These are phyloP conservation scores for Aspergillus alliaceus DNA, from an alignment of 2,329 filamentous ascomycete species.

Conservation along the genomic window DNA sequence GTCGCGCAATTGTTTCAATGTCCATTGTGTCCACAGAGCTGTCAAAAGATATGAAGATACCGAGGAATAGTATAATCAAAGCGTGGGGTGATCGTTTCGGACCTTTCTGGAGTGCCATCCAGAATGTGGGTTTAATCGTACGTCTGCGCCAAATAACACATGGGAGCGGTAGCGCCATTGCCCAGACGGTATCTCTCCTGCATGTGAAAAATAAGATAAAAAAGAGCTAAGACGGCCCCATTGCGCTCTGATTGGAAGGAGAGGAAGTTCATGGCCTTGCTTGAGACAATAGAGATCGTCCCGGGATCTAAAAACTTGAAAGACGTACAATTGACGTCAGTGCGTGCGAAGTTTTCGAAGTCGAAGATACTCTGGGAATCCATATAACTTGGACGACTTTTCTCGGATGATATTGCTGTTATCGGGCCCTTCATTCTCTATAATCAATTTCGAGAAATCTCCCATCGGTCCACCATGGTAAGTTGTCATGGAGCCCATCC, in stretches of 20 bases:
- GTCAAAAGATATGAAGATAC: neutral
- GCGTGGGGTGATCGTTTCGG: neutral
- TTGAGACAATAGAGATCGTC: slow-evolving; percentile 1
- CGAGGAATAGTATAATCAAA: neutral
- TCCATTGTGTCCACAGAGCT: neutral
- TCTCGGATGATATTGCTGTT: neutral
- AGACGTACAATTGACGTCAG: slow-evolving; percentile 15
- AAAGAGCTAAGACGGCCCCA: neutral
- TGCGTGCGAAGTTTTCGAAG: slow-evolving; percentile 1
- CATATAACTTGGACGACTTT: neutral
- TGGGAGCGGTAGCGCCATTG: neutral
- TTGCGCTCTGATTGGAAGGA: neutral
- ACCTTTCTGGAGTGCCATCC: neutral
- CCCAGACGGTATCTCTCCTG: neutral
- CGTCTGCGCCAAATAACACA: neutral
- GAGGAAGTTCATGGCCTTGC: neutral
- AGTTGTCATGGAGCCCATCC: neutral
- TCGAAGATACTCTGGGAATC: neutral
- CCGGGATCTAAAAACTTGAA: neutral
- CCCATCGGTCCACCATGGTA: slow-evolving; percentile 1
- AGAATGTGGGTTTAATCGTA: neutral
- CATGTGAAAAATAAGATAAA: neutral
- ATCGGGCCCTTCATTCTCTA: neutral
- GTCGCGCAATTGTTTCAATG: neutral
- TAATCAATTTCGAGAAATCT: neutral